A percentile compares a stretch with the other conserved stretches of the same genome.
phyloP scores from a whole-genome alignment of 768 basidiomycete genomes.

The Mycena rosella region DNA sequence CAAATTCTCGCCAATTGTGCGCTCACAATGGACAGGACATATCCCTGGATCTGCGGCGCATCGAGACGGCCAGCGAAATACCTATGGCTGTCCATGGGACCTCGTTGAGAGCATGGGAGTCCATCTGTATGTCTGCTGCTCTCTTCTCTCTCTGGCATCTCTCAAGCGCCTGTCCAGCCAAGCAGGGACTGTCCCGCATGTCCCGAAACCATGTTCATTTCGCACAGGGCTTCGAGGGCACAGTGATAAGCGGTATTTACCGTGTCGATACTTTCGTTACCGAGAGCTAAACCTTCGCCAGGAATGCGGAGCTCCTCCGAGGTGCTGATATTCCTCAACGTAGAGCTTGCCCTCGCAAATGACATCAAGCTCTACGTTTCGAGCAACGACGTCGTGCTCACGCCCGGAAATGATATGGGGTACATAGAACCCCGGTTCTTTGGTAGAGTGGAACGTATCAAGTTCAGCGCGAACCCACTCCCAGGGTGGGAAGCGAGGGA shows the following conservation, averaged over 20 bases:
- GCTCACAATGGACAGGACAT: conserved; percentile 44
- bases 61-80: conserved; percentile 60
- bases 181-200: conserved; percentile 74
- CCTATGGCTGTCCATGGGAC: conserved; percentile 75
- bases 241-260: conserved; percentile 67
- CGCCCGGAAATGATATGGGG: conserved; percentile 71
- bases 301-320: conserved; percentile 67
- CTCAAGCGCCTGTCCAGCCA: conserved; percentile 49
- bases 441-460: conserved; percentile 58
- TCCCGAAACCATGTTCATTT: conserved; percentile 81
- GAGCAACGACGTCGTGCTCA: conserved; percentile 77
- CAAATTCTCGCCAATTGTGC: too few species aligned
- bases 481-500: conserved; percentile 6
- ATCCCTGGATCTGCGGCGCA: conserved; percentile 60
- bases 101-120: conserved; percentile 63
- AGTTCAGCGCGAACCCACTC: conserved; percentile 9
- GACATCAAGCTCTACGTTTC: conserved; percentile 72
- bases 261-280: background rate
- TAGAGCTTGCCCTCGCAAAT: conserved; percentile 62
- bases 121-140: conserved; percentile 57
- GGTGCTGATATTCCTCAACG: conserved; percentile 75
- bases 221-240: conserved; percentile 67
- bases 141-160: background rate
- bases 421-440: conserved; percentile 67
- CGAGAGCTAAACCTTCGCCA: conserved; percentile 1